Evolutionary conservation across 495 filamentous ascomycete species (phyloP), one percentile per base, ranked within the genome.

Genomic region (Aspergillus sclerotiicarbonarius): DNA sequence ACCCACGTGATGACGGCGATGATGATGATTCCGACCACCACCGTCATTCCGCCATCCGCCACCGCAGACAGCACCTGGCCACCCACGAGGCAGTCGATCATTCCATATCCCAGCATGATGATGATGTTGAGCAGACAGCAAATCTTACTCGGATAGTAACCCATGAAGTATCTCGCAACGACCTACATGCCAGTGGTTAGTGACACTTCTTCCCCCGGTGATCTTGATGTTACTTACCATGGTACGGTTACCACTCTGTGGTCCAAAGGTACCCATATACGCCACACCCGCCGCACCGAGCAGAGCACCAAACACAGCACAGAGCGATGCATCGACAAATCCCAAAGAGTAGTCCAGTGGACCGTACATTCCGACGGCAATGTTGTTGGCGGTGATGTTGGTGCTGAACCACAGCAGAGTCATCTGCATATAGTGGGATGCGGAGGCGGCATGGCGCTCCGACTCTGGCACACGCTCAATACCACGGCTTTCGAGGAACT

Each of bases 131-230:
- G 69, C 6, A 89, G 51, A 31, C 81, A 81, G 20, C 82, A 77
- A 5, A 90, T 62, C 65, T 88, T 89, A 47, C 80, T 79, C 0
- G 87, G 87, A 74, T 82, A 89, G 72, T 85, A 90, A 18, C 88
- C 88, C 82, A 90, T 88, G 51, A 82, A 81, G 64, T 84, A 91
- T 19, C 87, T 78, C 2, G 83, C 76, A 46, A 88, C 74, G 25
- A 89, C 81, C 83, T 84, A 55, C 16, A 48, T 16, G 3, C 76
- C 76, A 9, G 62, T 87, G 87, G 62, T 87, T 87, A 32, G 84
- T 81, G 0, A 81, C 80, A 21, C 87, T 74, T 66, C 87, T 88
- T 57, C 84, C 78, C 29, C 79, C 80, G 65, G 86, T 82, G 84
- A 85, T 88, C 12, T 88, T 56, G 21, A 87, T 62, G 13, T 25